phyloP scores from a whole-genome alignment of 345 rosid genomes.

The Eucalyptus pauciflora region DNA sequence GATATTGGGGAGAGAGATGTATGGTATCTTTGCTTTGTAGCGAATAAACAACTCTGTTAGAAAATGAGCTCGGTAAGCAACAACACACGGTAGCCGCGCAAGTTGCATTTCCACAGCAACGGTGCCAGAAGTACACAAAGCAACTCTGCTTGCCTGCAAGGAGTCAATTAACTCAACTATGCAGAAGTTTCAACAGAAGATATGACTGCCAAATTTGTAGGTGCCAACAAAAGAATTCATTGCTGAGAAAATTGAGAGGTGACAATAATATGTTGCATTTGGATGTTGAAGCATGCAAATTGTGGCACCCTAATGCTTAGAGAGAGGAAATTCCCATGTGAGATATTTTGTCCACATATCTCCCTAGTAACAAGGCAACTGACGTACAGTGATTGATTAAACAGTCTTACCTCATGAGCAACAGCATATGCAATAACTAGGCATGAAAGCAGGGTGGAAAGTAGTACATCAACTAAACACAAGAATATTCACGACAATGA shows the following conservation, averaged over 20 bases:
- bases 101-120: conserved; percentile 86
- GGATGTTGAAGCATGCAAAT: not conserved
- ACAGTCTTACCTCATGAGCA: not conserved
- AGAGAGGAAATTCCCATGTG: not conserved
- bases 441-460: not conserved
- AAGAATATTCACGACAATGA: not conserved
- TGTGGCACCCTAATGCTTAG: not conserved
- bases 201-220: not conserved
- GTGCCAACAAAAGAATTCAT: not conserved
- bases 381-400: not conserved
- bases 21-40: conserved; percentile 75
- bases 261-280: not conserved
- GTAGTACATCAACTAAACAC: not conserved
- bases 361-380: not conserved
- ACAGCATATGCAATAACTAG: not conserved
- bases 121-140: conserved; percentile 97
- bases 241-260: not conserved
- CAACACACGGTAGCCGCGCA: conserved; percentile 67
- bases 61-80: conserved; percentile 76
- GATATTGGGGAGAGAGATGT: conserved; percentile 84
- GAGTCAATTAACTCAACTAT: not conserved
- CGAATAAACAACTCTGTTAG: conserved; percentile 67
- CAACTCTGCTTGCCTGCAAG: conserved; percentile 71
- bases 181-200: not conserved
- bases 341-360: not conserved